Conservation (phyloP, 768 basidiomycete genomes). For the Phlegmacium glaucopus region DNA sequence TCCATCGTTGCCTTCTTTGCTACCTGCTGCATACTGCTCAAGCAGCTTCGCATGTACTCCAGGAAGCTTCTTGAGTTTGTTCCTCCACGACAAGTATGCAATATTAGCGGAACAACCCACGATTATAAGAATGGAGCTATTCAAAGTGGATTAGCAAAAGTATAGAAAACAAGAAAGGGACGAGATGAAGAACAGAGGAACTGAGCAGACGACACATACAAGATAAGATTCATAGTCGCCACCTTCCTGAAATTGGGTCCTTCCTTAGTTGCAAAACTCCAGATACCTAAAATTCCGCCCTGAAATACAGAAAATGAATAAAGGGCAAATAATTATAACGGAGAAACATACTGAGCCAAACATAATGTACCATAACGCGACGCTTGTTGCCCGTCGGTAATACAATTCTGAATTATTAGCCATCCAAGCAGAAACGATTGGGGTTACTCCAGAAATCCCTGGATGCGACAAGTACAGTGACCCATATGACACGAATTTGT, state of each 20-base stretch:
- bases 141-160: background rate
- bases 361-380: conserved; percentile 30
- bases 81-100: conserved; percentile 23
- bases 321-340: conserved; percentile 1
- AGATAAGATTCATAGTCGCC: conserved; percentile 32
- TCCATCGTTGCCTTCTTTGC: conserved; percentile 24
- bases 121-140: conserved; percentile 24
- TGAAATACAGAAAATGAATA: conserved; percentile 2
- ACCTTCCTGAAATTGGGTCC: conserved; percentile 33
- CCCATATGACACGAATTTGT: conserved; percentile 28
- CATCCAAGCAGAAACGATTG: conserved; percentile 32
- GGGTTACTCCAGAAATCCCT: conserved; percentile 28
- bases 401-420: conserved; percentile 36
- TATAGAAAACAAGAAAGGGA: background rate
- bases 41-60: conserved; percentile 23
- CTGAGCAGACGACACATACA: conserved; percentile 22
- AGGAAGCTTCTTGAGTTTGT: conserved; percentile 20
- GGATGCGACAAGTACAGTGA: conserved; percentile 32
- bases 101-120: conserved; percentile 23
- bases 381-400: conserved; percentile 33
- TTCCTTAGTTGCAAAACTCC: conserved; percentile 36
- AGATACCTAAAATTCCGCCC: conserved; percentile 39
- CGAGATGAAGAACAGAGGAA: background rate
- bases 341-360: conserved; percentile 26
- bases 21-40: conserved; percentile 19